These are phyloP conservation scores for Agaricus blazei DNA, from an alignment of 768 basidiomycete species.

Conservation along the genomic window DNA sequence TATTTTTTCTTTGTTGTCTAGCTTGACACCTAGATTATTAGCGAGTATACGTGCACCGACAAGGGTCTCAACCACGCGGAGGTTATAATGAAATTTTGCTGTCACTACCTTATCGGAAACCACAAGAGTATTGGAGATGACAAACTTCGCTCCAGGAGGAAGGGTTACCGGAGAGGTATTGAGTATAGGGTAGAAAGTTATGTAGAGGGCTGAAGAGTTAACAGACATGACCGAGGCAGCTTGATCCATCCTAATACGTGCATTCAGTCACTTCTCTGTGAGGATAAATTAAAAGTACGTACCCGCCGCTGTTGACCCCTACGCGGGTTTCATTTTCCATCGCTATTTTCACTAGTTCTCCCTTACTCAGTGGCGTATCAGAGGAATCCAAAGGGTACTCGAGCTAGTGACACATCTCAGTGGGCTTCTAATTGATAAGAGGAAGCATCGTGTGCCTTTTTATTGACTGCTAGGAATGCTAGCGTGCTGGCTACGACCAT, in stretches of 20 bases:
- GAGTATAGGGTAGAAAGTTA: slow-evolving; percentile 77
- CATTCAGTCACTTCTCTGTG: slow-evolving; percentile 10
- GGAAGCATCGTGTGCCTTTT: slow-evolving; percentile 35
- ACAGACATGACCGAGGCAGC: slow-evolving; percentile 80
- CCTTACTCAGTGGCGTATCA: slow-evolving; percentile 43
- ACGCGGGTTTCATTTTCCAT: slow-evolving; percentile 85
- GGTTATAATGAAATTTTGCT: slow-evolving; percentile 77
- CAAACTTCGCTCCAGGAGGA: slow-evolving; percentile 51
- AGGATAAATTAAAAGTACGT: slow-evolving; percentile 14
- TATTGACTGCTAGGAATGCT: slow-evolving; percentile 74
- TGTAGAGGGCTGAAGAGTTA: slow-evolving; percentile 67
- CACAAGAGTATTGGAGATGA: slow-evolving; percentile 81
- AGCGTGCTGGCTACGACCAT: slow-evolving; percentile 88
- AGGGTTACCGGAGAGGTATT: slow-evolving; percentile 63
- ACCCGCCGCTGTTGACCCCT: slow-evolving; percentile 79
- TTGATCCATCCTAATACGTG: slow-evolving; percentile 71
- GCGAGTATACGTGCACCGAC: slow-evolving; percentile 74
- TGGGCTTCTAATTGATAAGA: neutral
- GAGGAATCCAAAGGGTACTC: neutral
- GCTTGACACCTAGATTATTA: slow-evolving; percentile 43
- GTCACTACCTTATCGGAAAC: slow-evolving; percentile 75
- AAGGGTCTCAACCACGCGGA: slow-evolving; percentile 89
- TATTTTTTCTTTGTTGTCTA: slow-evolving; percentile 29
- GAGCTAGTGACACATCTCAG: slow-evolving; percentile 3
- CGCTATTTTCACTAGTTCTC: slow-evolving; percentile 70